phyloP scores from a whole-genome alignment of 441 rosid species.

The Corymbia citriodora region DNA sequence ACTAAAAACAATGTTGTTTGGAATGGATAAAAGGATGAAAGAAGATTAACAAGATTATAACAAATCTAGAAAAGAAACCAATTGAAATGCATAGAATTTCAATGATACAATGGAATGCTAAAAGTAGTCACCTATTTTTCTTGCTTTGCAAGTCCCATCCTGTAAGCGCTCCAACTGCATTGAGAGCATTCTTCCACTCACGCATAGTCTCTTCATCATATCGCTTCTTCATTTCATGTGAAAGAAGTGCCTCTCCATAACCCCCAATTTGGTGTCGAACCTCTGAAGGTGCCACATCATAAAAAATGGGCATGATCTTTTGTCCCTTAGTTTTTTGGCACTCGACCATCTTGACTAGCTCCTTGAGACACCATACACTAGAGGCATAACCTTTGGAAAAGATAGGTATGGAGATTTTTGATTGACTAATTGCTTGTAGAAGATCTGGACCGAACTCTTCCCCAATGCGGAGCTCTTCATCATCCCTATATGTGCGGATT shows the following conservation, averaged over 20 bases:
- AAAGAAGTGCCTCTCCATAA: not conserved
- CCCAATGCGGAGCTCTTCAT: not conserved
- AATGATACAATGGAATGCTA: not conserved
- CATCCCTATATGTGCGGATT: too few relatives aligned
- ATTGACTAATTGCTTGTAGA: not conserved
- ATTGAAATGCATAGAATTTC: not conserved
- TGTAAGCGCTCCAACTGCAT: not conserved
- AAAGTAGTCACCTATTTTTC: not conserved
- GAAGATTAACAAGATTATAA: not conserved
- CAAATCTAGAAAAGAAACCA: not conserved
- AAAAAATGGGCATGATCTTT: not conserved
- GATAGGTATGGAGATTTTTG: not conserved
- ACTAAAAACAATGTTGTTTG: not conserved
- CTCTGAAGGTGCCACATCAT: not conserved
- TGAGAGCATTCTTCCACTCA: not conserved
- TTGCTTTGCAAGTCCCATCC: not conserved
- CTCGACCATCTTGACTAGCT: not conserved
- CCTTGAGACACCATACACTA: not conserved
- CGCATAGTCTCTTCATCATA: not conserved
- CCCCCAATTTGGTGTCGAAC: not conserved
- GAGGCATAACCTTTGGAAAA: not conserved
- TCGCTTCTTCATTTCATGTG: not conserved
- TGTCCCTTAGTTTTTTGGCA: not conserved
- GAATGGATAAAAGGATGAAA: not conserved
- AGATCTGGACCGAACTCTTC: not conserved